Percentiles rank a stretch among this genome's conserved stretches.
Conservation (phyloP, 2,329 filamentous ascomycete species). For the Ascocoryne sarcoides region DNA sequence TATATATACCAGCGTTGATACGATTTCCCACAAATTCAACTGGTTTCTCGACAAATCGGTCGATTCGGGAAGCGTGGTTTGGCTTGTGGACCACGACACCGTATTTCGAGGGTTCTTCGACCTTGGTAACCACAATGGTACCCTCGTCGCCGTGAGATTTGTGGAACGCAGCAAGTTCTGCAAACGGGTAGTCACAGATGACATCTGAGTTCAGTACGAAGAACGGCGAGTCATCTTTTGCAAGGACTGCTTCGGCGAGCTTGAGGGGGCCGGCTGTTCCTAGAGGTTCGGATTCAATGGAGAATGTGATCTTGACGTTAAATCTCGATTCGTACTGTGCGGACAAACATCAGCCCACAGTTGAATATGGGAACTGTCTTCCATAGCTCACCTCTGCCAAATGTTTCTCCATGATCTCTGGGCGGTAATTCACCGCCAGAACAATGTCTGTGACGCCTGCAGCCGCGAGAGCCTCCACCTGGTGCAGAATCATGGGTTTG, state of each 20-base stretch:
- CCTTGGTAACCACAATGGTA: slow-evolving; percentile 97
- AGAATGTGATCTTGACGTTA: slow-evolving; percentile 94
- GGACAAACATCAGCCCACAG: slow-evolving; percentile 12
- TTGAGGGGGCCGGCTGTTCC: slow-evolving; percentile 94
- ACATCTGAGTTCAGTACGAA: slow-evolving; percentile 98
- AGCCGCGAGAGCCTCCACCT: slow-evolving; percentile 87
- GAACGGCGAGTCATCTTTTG: slow-evolving; percentile 89
- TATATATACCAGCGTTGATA: slow-evolving; percentile 98
- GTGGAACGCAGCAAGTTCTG: slow-evolving; percentile 85
- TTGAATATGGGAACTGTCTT: not conserved
- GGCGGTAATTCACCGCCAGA: slow-evolving; percentile 95
- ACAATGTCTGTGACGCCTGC: slow-evolving; percentile 97
- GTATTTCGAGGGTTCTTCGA: slow-evolving; percentile 98
- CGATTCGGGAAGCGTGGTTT: slow-evolving; percentile 81
- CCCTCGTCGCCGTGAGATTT: slow-evolving; percentile 88
- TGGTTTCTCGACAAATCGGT: slow-evolving; percentile 98
- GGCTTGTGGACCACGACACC: slow-evolving; percentile 98
- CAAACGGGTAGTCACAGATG: slow-evolving; percentile 96
- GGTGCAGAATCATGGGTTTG: slow-evolving; percentile 98
- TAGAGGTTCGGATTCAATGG: slow-evolving; percentile 89
- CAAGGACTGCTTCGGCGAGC: slow-evolving; percentile 83
- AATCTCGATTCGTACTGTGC: slow-evolving; percentile 78
- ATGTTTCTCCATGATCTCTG: slow-evolving; percentile 93
- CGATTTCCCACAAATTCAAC: slow-evolving; percentile 98
- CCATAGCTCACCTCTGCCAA: slow-evolving; percentile 67